A percentile compares a stretch with the other conserved stretches of the same genome.
These are phyloP conservation scores for Colletotrichum musicola DNA, from an alignment of 2,329 filamentous ascomycete genomes.

Conservation along the genomic window DNA sequence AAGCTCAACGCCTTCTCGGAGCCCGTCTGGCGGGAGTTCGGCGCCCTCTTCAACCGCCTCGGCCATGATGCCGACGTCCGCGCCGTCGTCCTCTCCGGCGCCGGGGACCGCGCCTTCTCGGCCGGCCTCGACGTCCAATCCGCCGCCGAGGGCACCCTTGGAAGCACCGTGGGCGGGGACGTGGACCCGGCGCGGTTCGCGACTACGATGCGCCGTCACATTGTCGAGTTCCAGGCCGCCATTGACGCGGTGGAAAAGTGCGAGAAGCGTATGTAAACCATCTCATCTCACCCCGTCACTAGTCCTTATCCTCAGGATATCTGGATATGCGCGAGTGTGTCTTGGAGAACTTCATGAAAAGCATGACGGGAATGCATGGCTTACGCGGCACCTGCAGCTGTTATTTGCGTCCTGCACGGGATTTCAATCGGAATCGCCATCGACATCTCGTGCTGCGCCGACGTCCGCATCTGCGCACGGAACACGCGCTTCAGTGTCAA, in stretches of 20 bases:
- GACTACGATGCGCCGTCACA: slow-evolving; percentile 72
- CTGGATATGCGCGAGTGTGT: background rate
- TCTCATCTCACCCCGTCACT: background rate
- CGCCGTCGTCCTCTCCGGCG: slow-evolving; percentile 82
- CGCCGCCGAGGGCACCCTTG: slow-evolving; percentile 63
- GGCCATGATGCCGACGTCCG: slow-evolving; percentile 80
- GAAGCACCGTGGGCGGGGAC: slow-evolving; percentile 44
- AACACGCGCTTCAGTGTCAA: slow-evolving; percentile 78
- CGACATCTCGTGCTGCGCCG: slow-evolving; percentile 77
- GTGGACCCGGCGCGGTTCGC: slow-evolving; percentile 75
- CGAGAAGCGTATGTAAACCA: slow-evolving; percentile 77
- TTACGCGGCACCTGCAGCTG: slow-evolving; percentile 63
- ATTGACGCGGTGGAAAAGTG: slow-evolving; percentile 84
- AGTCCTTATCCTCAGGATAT: background rate
- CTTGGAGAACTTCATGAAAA: too few species aligned
- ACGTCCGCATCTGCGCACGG: slow-evolving; percentile 75
- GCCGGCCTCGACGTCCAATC: slow-evolving; percentile 86
- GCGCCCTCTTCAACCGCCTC: slow-evolving; percentile 77
- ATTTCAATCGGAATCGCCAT: slow-evolving; percentile 83
- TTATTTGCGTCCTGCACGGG: slow-evolving; percentile 85
- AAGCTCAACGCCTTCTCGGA: slow-evolving; percentile 92
- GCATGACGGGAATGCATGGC: background rate
- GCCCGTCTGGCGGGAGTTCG: slow-evolving; percentile 88
- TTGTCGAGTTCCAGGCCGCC: slow-evolving; percentile 84
- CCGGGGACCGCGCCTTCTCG: slow-evolving; percentile 87